Percentiles rank a stretch among this genome's conserved stretches.
Conservation (phyloP, 495 filamentous ascomycete species). For the Achaetomiella virescens region DNA sequence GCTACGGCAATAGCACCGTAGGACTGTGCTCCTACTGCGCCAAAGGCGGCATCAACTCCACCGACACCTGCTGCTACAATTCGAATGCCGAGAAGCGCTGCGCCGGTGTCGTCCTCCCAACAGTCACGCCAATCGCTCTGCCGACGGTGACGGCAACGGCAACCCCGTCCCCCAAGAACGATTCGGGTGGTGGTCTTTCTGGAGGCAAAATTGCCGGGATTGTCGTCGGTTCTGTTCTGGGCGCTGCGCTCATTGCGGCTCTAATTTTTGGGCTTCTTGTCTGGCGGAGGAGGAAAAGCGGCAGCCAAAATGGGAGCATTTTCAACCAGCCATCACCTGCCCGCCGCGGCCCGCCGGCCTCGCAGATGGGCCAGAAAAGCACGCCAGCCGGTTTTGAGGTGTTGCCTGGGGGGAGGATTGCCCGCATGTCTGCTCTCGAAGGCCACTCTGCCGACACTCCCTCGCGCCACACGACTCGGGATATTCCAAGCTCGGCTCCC, state of each 20-base stretch:
- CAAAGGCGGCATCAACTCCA: conserved; percentile 76
- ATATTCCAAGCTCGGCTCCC: conserved; percentile 14
- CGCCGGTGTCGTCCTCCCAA: conserved; percentile 65
- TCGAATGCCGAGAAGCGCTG: conserved; percentile 69
- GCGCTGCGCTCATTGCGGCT: conserved; percentile 50
- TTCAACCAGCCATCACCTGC: conserved; percentile 86
- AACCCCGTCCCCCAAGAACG: conserved; percentile 39
- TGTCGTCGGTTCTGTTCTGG: conserved; percentile 74
- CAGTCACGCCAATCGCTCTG: conserved; percentile 59
- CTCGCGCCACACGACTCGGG: conserved; percentile 40
- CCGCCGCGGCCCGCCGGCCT: conserved; percentile 46
- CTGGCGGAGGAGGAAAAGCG: conserved; percentile 53
- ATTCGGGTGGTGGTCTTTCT: conserved; percentile 46
- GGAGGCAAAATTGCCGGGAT: conserved; percentile 86
- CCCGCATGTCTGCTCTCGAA: conserved; percentile 93
- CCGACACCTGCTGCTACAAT: conserved; percentile 89
- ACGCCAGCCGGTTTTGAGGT: conserved; percentile 60
- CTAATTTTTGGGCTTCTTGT: conserved; percentile 51
- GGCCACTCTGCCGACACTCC: conserved; percentile 56
- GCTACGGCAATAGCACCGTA: conserved; percentile 70
- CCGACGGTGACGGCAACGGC: conserved; percentile 38
- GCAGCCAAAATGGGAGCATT: conserved; percentile 54
- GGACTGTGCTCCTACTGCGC: conserved; percentile 86
- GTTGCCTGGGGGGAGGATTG: conserved; percentile 81
- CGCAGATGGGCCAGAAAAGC: conserved; percentile 27